Conservation (phyloP, 805 yeast species). For the Candida ipomoeae region DNA sequence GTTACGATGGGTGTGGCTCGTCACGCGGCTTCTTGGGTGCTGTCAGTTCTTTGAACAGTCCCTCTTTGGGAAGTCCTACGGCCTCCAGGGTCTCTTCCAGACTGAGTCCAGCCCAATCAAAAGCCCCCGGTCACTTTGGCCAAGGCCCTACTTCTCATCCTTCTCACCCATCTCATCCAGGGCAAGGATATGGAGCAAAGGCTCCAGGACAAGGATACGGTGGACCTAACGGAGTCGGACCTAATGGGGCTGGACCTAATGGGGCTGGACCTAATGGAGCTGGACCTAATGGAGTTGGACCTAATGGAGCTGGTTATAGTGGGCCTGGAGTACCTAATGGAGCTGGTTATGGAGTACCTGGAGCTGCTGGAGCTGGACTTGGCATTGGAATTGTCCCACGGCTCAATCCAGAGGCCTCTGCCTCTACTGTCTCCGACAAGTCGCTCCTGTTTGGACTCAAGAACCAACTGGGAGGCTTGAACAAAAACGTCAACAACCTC, state of each 20-base stretch:
- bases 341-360: background rate
- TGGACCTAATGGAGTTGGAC: background rate
- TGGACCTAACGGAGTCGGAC: too few relatives aligned
- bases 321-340: too few relatives aligned
- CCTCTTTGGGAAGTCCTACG: constrained; percentile 18
- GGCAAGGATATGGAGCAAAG: too few relatives aligned
- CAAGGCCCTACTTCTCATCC: too few relatives aligned
- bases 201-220: too few relatives aligned
- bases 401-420: background rate
- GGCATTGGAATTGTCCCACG: background rate
- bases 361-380: background rate
- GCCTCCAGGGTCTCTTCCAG: constrained; percentile 2
- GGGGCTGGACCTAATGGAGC: background rate
- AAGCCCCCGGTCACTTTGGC: too few relatives aligned
- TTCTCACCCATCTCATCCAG: too few relatives aligned
- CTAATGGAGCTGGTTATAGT: too few relatives aligned
- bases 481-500: constrained; percentile 28
- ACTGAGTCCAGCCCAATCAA: background rate
- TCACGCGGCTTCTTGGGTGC: constrained; percentile 60
- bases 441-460: constrained; percentile 1
- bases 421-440: background rate
- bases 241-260: too few relatives aligned
- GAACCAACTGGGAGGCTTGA: background rate
- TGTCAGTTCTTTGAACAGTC: constrained; percentile 46
- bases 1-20: constrained; percentile 73